These are phyloP conservation scores for Diplodia seriata DNA, from an alignment of 2,329 filamentous ascomycete species.

Conservation along the genomic window DNA sequence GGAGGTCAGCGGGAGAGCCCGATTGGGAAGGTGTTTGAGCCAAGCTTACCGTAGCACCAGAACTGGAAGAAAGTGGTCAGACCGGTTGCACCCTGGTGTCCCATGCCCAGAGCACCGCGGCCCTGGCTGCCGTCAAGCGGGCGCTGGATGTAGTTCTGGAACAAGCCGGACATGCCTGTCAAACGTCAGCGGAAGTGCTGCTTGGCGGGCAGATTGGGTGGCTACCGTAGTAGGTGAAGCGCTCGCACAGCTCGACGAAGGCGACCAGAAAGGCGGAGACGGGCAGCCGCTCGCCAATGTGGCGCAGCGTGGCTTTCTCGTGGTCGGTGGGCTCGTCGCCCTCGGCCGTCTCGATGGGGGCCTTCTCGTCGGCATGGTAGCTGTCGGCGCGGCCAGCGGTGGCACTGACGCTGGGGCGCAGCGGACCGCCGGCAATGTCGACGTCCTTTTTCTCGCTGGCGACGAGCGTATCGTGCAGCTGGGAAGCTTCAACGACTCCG, in stretches of 20 bases:
- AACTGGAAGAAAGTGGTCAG: conserved; percentile 48
- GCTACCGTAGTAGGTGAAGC: conserved; percentile 43
- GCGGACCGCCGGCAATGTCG: conserved; percentile 18
- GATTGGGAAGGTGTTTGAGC: conserved; percentile 41
- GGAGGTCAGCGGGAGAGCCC: background rate
- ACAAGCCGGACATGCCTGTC: conserved; percentile 41
- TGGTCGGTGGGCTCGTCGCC: conserved; percentile 45
- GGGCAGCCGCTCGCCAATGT: conserved; percentile 47
- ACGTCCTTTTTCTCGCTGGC: conserved; percentile 17
- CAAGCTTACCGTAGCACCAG: conserved; percentile 48
- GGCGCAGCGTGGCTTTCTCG: conserved; percentile 44
- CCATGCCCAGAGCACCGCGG: conserved; percentile 39
- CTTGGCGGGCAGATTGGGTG: too few relatives aligned
- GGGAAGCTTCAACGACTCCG: conserved; percentile 26
- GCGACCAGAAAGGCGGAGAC: conserved; percentile 47
- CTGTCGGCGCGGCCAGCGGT: conserved; percentile 13
- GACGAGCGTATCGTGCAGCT: conserved; percentile 24
- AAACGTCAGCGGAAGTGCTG: background rate
- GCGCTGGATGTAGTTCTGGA: conserved; percentile 49
- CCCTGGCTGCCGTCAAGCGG: conserved; percentile 32
- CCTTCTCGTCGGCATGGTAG: conserved; percentile 29
- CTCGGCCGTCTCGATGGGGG: conserved; percentile 18
- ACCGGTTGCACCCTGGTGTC: conserved; percentile 45
- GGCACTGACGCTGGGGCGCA: conserved; percentile 24
- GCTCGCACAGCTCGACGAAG: conserved; percentile 48